Evolutionary conservation across 2,329 filamentous ascomycete genomes (phyloP).

Genomic region (Fonsecaea multimorphosa): DNA sequence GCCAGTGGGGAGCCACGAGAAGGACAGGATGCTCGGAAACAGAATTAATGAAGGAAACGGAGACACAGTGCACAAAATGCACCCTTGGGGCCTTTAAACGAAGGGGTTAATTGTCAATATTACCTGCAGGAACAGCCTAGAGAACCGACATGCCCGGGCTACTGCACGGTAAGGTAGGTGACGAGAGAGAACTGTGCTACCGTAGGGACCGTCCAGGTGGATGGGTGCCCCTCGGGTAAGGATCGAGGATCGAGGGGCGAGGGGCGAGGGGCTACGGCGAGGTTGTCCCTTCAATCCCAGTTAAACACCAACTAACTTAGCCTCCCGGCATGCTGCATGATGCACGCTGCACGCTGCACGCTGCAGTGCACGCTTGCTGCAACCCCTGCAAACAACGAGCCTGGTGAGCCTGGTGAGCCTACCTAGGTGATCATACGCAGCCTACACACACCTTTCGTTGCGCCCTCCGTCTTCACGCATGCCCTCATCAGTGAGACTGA

Average conservation of each 20-base stretch:
- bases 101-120: neutral
- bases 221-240: neutral
- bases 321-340: constrained; percentile 1
- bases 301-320: constrained; percentile 5
- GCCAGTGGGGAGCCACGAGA: neutral
- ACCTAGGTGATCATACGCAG: too few relatives aligned
- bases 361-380: neutral
- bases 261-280: neutral
- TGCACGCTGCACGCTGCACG: neutral
- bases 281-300: neutral
- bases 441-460: neutral
- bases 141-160: neutral
- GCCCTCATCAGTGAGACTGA: neutral
- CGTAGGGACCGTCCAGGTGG: too few relatives aligned
- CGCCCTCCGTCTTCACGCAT: neutral
- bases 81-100: neutral
- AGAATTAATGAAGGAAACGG: neutral
- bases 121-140: constrained; percentile 7
- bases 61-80: neutral
- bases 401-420: too few relatives aligned
- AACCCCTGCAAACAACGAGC: neutral
- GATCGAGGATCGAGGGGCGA: neutral
- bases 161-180: neutral
- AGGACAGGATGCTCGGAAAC: neutral
- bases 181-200: too few relatives aligned